These are phyloP conservation scores for Lodderomyces parapsilosis DNA, from an alignment of 1,139 yeast species.

Conservation along the genomic window DNA sequence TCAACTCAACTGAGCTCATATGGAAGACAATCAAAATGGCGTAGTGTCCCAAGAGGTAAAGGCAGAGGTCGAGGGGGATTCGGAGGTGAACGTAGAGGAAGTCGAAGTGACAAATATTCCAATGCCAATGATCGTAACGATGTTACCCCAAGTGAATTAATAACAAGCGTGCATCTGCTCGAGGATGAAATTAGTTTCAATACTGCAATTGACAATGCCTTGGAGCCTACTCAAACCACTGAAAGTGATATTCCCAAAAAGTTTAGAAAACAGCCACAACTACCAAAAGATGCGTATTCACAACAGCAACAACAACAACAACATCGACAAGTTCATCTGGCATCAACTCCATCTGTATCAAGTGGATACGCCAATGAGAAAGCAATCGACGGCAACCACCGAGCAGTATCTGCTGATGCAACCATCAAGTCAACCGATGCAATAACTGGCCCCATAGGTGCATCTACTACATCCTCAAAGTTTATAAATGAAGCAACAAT, in stretches of 20 bases:
- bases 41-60: conserved; percentile 12
- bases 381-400: background rate
- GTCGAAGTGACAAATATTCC: background rate
- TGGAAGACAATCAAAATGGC: conserved; percentile 1
- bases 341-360: conserved; percentile 3
- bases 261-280: conserved; percentile 4
- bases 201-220: background rate
- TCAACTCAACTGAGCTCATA: background rate
- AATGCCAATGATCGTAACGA: background rate
- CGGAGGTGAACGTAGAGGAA: background rate
- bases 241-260: conserved; percentile 5
- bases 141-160: background rate
- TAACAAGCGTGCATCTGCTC: background rate
- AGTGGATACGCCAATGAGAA: background rate
- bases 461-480: background rate
- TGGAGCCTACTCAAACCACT: background rate
- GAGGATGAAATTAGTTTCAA: background rate
- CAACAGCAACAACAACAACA: conserved; percentile 1
- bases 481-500: background rate
- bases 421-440: background rate
- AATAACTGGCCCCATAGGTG: background rate
- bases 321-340: conserved; percentile 3
- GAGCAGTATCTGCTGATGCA: conserved; percentile 7
- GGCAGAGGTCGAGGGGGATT: conserved; percentile 21
- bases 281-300: background rate